Evolutionary conservation across 2,329 filamentous ascomycete genomes (phyloP), one percentile per base, ranked within the genome.

Genomic region (Piedraia hortae): DNA sequence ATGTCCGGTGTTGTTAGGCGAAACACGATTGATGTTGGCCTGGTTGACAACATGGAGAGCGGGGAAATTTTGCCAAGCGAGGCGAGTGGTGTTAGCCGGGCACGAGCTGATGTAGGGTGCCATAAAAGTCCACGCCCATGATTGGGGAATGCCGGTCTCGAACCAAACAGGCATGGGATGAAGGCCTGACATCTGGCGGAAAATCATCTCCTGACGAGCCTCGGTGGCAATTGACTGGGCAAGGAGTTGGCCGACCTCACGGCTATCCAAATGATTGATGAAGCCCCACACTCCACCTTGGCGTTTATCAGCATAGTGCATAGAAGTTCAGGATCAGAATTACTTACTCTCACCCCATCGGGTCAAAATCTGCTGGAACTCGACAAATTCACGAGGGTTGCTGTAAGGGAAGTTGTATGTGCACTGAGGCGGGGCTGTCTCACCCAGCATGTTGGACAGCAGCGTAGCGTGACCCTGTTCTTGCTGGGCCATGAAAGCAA

Each of bases 161-260:
- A 82, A 78, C 71, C 71, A 85, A 6, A 71, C 68, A 0, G 73
- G 70, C 68, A 75, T 74, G 11, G 75, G 69, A 45, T 73, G 72
- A 4, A 75, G 56, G 9, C 74, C 75, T 15, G 63, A 56, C 41
- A 85, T 75, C 39, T 85, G 74, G 10, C 75, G 66, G 54, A 85
- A 85, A 32, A 73, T 66, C 51, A 80, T 54, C 48, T 88, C 71
- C 48, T 88, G 75, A 0, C 74, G 66, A 0, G 73, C 70, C 41
- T 85, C 74, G 6, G 65, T 68, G 3, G 71, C 61, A 36, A 85
- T 74, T 10, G 68, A 69, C 45, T 78, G 71, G 2, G 73, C 51
- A 2, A 88, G 53, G 9, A 85, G 47, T 37, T 68, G 64, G 0
- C 60, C 73, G 7, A 68, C 68, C 33, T 74, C 68, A 4, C 71